Evolutionary conservation across 257 asterid genomes (phyloP).

Genomic region (Nicotiana sylvestris): DNA sequence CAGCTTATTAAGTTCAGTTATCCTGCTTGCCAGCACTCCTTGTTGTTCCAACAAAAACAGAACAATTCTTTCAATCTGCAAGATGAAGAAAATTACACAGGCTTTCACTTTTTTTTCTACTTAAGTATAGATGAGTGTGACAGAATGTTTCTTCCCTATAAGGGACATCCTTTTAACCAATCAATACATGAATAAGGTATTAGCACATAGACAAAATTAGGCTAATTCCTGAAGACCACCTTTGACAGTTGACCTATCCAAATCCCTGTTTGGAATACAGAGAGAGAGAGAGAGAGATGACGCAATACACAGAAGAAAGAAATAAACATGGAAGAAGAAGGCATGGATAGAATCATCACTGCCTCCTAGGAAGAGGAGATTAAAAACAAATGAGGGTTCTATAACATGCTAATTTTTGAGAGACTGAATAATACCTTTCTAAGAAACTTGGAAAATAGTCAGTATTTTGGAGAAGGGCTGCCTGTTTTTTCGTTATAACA

Average conservation of each 20-base stretch:
- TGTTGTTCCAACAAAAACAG: slow-evolving; percentile 94
- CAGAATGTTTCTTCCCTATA: not conserved
- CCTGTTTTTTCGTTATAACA: not conserved
- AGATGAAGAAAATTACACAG: not conserved
- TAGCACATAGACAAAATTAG: not conserved
- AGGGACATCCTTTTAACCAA: slow-evolving; percentile 2
- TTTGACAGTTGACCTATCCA: not conserved
- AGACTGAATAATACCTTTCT: not conserved
- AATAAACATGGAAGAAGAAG: not conserved
- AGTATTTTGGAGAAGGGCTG: not conserved
- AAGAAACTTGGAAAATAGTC: not conserved
- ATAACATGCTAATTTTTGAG: not conserved
- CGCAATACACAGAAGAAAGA: not conserved
- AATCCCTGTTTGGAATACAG: not conserved
- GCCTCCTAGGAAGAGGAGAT: not conserved
- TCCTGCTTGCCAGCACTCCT: slow-evolving; percentile 77
- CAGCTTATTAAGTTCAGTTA: slow-evolving; percentile 55
- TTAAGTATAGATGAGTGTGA: not conserved
- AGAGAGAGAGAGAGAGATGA: not conserved
- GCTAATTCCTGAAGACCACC: not conserved
- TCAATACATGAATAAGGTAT: slow-evolving; percentile 3
- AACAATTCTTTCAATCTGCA: slow-evolving; percentile 91
- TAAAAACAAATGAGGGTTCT: not conserved
- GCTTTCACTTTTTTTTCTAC: not conserved
- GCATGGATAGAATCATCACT: not conserved